A percentile compares a stretch with the other conserved stretches of the same genome.
Evolutionary conservation across 2,329 filamentous ascomycete species (phyloP).

Genomic region (Pseudogymnoascus sp.): DNA sequence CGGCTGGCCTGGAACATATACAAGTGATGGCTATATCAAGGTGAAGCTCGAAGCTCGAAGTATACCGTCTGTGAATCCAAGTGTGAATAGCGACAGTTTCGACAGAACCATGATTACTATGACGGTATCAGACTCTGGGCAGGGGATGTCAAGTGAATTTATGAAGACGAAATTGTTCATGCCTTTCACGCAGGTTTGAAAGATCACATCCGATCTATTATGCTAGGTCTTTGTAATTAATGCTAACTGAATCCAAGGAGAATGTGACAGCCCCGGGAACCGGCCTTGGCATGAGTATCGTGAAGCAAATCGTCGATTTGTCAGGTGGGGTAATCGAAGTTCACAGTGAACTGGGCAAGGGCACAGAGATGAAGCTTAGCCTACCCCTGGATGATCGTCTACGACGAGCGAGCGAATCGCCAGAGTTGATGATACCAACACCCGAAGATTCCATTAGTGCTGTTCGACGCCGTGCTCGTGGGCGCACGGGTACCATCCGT

Average conservation of each 20-base stretch:
- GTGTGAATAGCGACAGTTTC: not conserved
- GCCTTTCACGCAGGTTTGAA: slow-evolving; percentile 44
- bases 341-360: slow-evolving; percentile 44
- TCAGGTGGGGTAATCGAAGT: slow-evolving; percentile 56
- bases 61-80: not conserved
- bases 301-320: slow-evolving; percentile 54
- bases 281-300: slow-evolving; percentile 56
- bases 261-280: slow-evolving; percentile 52
- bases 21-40: slow-evolving; percentile 43
- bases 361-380: slow-evolving; percentile 47
- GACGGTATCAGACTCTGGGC: slow-evolving; percentile 54
- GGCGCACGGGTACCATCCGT: slow-evolving; percentile 18
- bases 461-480: slow-evolving; percentile 17
- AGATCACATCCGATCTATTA: not conserved
- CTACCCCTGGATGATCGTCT: slow-evolving; percentile 30
- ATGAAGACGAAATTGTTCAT: slow-evolving; percentile 52
- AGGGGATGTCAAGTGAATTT: slow-evolving; percentile 55
- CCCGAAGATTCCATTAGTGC: slow-evolving; percentile 15
- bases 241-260: slow-evolving; percentile 31
- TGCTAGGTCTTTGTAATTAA: not conserved
- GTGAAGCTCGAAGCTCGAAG: slow-evolving; percentile 27
- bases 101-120: slow-evolving; percentile 22
- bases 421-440: not conserved
- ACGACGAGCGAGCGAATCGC: not conserved
- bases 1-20: too few relatives aligned